Evolutionary conservation across 1,284 basidiomycete genomes (phyloP).

Genomic region (Leccinum fallax): DNA sequence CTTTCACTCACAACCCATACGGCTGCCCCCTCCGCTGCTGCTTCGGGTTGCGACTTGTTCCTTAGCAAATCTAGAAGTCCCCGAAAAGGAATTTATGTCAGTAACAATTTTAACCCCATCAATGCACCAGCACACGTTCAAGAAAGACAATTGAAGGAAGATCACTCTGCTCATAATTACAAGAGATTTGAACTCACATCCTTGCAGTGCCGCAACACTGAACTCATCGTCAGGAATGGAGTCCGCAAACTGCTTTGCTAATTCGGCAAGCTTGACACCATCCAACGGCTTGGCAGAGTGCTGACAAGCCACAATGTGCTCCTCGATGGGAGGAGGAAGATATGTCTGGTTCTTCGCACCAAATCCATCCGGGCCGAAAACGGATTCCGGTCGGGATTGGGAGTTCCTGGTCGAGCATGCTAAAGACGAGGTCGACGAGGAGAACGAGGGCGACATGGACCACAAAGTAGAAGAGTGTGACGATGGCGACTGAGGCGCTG

Average conservation of each 20-base stretch:
- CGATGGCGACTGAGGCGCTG: constrained; percentile 35
- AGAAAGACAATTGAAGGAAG: constrained; percentile 8
- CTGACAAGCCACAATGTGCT: constrained; percentile 55
- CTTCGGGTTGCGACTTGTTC: constrained; percentile 77
- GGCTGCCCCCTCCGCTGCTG: constrained; percentile 62
- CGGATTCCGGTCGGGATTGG: constrained; percentile 30
- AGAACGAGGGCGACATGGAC: constrained; percentile 41
- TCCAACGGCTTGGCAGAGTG: constrained; percentile 67
- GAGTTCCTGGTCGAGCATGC: constrained; percentile 31
- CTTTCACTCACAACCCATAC: constrained; percentile 75
- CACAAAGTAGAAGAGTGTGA: constrained; percentile 37
- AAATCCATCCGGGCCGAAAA: constrained; percentile 42
- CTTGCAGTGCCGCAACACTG: constrained; percentile 83
- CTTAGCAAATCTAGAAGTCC: constrained; percentile 63
- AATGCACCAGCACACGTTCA: constrained; percentile 17
- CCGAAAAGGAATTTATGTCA: constrained; percentile 16
- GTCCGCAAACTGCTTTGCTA: constrained; percentile 76
- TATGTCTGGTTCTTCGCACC: constrained; percentile 62
- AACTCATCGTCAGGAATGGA: constrained; percentile 79
- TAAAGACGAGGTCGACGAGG: constrained; percentile 38
- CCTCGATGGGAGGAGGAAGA: constrained; percentile 63
- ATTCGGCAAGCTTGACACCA: constrained; percentile 55
- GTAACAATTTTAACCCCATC: constrained; percentile 13
- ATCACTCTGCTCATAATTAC: constrained; percentile 7
- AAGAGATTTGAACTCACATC: constrained; percentile 58